phyloP scores from a whole-genome alignment of 176 grass and related monocot genomes.

The Rhynchospora breviuscula region DNA sequence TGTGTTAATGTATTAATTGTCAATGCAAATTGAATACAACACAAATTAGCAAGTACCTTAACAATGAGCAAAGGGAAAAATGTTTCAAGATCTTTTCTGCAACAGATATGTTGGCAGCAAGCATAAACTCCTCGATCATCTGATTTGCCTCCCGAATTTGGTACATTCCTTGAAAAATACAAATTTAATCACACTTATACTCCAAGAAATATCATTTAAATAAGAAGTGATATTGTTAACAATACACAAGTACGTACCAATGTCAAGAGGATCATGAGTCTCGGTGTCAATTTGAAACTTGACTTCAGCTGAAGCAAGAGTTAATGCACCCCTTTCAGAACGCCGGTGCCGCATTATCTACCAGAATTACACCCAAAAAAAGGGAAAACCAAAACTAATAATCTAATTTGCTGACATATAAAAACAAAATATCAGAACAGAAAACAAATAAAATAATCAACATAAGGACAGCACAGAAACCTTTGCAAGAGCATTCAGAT shows the following conservation, averaged over 20 bases:
- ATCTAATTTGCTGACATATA: background rate
- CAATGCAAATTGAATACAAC: background rate
- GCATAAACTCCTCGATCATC: constrained; percentile 99
- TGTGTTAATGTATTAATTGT: background rate
- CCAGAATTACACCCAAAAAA: constrained; percentile 2
- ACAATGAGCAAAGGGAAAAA: constrained; percentile 68
- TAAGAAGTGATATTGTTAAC: constrained; percentile 15
- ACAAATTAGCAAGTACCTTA: constrained; percentile 51
- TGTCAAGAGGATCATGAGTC: constrained; percentile 98
- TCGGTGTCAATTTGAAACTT: constrained; percentile 99
- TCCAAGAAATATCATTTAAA: constrained; percentile 1
- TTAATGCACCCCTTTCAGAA: constrained; percentile 84
- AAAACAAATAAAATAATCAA: constrained; percentile 12
- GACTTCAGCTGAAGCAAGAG: constrained; percentile 98
- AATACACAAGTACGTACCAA: constrained; percentile 47
- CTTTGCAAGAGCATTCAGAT: constrained; percentile 94
- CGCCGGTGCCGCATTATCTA: constrained; percentile 84
- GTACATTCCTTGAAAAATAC: constrained; percentile 72
- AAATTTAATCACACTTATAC: constrained; percentile 24
- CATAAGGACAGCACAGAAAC: constrained; percentile 28
- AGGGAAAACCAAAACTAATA: background rate
- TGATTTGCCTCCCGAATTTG: constrained; percentile 99
- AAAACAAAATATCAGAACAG: constrained; percentile 9
- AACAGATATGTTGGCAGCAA: constrained; percentile 89
- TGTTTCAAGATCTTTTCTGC: constrained; percentile 97